Base-by-base conservation (phyloP, 495 filamentous ascomycete genomes). In the Penicillium antarcticum region DNA sequence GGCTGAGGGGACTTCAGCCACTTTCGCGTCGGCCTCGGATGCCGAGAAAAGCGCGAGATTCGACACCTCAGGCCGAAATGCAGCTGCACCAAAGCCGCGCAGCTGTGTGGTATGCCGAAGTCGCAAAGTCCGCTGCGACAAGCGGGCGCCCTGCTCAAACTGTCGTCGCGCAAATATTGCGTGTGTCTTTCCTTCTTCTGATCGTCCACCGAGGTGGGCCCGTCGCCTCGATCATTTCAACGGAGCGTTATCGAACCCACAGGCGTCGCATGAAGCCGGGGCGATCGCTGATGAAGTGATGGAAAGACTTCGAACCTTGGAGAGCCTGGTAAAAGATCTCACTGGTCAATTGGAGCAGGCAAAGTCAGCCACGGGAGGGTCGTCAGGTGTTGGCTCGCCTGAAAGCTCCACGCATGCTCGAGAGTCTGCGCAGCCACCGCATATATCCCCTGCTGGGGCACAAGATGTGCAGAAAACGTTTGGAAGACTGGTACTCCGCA, bases 91-190 rank as follows among this genome's bases (percentile, higher is more conserved):
- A 17, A 80, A 80, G 53, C 58, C 55, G 38, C 78, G 80, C 31
- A 83, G 80, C 52, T 85, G 82, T 36, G 67, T 77, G 17, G 68
- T 74, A 36, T 86, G 83, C 55, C 69, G 82, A 9, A 69, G 63
- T 12, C 78, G 82, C 16, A 86, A 87, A 72, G 85, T 87, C 34
- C 83, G 83, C 23, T 88, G 85, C 56, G 81, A 87, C 63, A 88
- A 85, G 57, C 77, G 78, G 17, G 77, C 75, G 16, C 85, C 85
- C 17, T 88, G 85, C 58, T 79, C 82, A 5, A 85, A 84, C 60
- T 88, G 85, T 62, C 76, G 76, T 45, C 80, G 78, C 3, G 82
- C 81, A 11, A 79, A 79, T 55, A 80, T 84, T 48, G 67, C 73
- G 5, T 86, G 82, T 56, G 66, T 82, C 51, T 68, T 75, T 47